These are phyloP conservation scores for Heliamphora pulchella DNA, from an alignment of 179 eudicot species.

Conservation along the genomic window DNA sequence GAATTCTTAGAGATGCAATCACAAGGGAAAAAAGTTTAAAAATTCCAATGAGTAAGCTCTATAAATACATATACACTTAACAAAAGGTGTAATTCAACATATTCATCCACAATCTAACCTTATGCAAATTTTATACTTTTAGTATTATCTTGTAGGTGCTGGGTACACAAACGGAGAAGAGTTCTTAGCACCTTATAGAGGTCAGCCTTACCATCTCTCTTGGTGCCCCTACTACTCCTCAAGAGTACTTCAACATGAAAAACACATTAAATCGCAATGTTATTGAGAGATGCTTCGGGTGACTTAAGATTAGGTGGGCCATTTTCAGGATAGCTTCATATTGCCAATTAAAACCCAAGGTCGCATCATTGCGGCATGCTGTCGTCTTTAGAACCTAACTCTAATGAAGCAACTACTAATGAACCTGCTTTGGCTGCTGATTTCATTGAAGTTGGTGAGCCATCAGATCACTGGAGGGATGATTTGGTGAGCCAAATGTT, in stretches of 20 bases:
- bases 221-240: background rate
- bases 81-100: background rate
- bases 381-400: background rate
- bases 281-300: slow-evolving; percentile 9
- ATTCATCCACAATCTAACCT: background rate
- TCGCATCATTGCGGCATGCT: too few relatives aligned
- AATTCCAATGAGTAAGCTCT: background rate
- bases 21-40: slow-evolving; percentile 9
- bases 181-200: slow-evolving; percentile 17
- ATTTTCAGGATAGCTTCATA: background rate
- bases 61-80: too few relatives aligned
- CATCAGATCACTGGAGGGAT: background rate
- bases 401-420: background rate
- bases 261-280: slow-evolving; percentile 12
- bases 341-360: background rate
- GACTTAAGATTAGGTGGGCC: background rate
- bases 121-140: background rate
- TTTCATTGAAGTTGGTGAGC: background rate
- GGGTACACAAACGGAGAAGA: slow-evolving; percentile 19
- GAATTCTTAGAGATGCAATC: slow-evolving; percentile 10
- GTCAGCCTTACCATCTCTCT: slow-evolving; percentile 4
- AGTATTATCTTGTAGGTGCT: slow-evolving; percentile 13
- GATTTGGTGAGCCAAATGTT: too few relatives aligned
- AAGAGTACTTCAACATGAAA: slow-evolving; percentile 19
- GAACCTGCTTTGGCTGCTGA: background rate